Conservation (phyloP, 208 protist species). For the Herpetomonas tarakana region DNA sequence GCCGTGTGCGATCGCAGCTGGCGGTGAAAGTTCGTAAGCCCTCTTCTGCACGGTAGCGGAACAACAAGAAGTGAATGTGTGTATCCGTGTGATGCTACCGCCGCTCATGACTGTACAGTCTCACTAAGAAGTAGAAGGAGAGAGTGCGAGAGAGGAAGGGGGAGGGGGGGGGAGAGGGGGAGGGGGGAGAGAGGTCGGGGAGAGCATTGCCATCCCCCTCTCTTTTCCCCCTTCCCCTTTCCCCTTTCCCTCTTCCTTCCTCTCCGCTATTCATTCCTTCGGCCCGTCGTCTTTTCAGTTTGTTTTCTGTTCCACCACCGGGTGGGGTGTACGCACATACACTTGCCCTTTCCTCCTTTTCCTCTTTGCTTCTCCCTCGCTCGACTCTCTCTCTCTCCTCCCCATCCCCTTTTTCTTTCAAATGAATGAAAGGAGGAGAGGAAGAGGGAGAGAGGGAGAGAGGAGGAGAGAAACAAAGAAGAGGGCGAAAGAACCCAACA, state of each 20-base stretch:
- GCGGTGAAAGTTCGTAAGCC: slow-evolving; percentile 7
- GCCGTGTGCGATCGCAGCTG: too few species aligned
- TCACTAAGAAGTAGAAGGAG: neutral
- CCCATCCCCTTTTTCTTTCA: too few species aligned
- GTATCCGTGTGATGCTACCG: neutral
- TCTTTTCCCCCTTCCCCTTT: too few species aligned
- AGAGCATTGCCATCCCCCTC: too few species aligned
- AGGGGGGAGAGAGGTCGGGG: too few species aligned
- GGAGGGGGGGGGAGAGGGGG: neutral
- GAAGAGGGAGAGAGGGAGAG: too few species aligned
- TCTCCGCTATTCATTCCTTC: neutral
- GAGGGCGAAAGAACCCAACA: too few species aligned
- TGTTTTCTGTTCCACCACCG: neutral
- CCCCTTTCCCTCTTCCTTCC: too few species aligned
- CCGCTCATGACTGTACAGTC: slow-evolving; percentile 1
- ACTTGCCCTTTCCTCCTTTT: neutral
- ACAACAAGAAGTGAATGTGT: too few species aligned
- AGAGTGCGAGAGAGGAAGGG: slow-evolving; percentile 1
- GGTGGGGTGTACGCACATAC: neutral
- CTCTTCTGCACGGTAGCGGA: slow-evolving; percentile 13
- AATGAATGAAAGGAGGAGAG: too few species aligned
- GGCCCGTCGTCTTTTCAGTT: neutral
- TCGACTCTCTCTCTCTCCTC: too few species aligned
- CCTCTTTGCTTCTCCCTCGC: neutral
- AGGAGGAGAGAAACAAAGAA: too few species aligned